Evolutionary conservation across 306 rosid species (phyloP).

Genomic region (Pterocarpus macrocarpus): DNA sequence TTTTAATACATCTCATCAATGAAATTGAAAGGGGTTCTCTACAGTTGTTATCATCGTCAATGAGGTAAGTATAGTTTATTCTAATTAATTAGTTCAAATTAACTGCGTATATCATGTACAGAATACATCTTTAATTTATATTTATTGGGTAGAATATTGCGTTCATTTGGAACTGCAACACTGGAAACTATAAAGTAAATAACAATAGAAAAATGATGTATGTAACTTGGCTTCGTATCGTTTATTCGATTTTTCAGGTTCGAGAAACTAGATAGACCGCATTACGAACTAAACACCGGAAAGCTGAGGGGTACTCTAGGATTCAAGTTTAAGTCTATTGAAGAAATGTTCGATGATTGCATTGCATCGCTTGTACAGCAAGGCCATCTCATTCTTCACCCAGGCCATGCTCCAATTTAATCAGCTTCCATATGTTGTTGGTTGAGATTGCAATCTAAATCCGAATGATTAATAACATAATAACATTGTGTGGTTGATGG

Average conservation of each 20-base stretch:
- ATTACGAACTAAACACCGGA: constrained; percentile 63
- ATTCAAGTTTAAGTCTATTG: constrained; percentile 66
- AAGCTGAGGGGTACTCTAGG: constrained; percentile 66
- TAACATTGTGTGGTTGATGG: constrained; percentile 3
- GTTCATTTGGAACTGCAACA: not conserved
- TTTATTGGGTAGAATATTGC: not conserved
- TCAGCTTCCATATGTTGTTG: not conserved
- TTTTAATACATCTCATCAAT: too few relatives aligned
- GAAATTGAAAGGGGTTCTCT: too few relatives aligned
- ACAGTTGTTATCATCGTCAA: too few relatives aligned
- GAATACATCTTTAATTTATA: not conserved
- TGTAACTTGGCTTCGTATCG: not conserved
- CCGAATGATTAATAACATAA: not conserved
- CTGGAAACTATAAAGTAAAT: not conserved
- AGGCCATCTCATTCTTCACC: constrained; percentile 51
- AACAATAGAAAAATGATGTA: not conserved
- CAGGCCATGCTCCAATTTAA: not conserved
- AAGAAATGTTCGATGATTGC: constrained; percentile 90
- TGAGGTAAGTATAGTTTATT: too few relatives aligned
- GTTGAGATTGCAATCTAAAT: not conserved
- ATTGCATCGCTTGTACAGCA: constrained; percentile 68
- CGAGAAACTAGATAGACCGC: constrained; percentile 59
- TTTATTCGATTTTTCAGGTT: constrained; percentile 58
- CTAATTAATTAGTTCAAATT: not conserved
- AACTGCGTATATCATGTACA: too few relatives aligned